These are phyloP conservation scores for Colletotrichum spinosum DNA, from an alignment of 2,329 filamentous ascomycete species.

Conservation along the genomic window DNA sequence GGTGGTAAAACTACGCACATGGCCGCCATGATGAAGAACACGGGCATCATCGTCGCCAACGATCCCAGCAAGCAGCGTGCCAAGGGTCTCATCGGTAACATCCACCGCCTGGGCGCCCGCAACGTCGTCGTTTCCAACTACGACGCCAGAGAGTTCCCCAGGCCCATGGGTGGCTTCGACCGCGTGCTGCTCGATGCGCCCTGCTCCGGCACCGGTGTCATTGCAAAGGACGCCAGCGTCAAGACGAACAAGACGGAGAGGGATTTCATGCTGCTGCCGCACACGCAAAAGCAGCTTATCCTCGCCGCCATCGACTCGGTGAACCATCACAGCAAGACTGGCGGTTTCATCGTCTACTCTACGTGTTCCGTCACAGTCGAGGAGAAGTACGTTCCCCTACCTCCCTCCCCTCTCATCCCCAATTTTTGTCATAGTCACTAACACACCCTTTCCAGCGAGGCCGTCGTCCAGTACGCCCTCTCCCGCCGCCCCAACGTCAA, in stretches of 20 bases:
- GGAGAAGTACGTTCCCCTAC: constrained; percentile 62
- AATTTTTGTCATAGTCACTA: constrained; percentile 26
- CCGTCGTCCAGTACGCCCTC: constrained; percentile 93
- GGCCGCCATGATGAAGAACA: constrained; percentile 98
- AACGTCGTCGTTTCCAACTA: constrained; percentile 97
- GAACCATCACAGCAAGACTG: constrained; percentile 90
- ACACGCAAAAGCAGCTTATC: constrained; percentile 94
- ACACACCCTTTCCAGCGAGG: constrained; percentile 69
- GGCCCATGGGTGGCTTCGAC: constrained; percentile 95
- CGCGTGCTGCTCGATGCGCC: constrained; percentile 91
- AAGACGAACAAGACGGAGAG: constrained; percentile 98
- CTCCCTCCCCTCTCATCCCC: accelerated
- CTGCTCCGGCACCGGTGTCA: constrained; percentile 81
- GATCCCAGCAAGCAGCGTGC: constrained; percentile 93
- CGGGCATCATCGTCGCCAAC: constrained; percentile 94
- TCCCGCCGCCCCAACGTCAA: constrained; percentile 92
- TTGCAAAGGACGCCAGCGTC: constrained; percentile 94
- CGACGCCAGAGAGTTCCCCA: constrained; percentile 93
- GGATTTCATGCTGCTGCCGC: constrained; percentile 92
- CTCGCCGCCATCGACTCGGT: constrained; percentile 95
- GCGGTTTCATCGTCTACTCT: constrained; percentile 95
- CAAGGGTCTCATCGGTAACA: constrained; percentile 98
- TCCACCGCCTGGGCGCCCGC: constrained; percentile 86
- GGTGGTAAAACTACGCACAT: constrained; percentile 97
- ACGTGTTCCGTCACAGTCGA: constrained; percentile 96